These are phyloP conservation scores for Apiotrichum akiyoshidainum DNA, from an alignment of 1,284 basidiomycete genomes.

Conservation along the genomic window DNA sequence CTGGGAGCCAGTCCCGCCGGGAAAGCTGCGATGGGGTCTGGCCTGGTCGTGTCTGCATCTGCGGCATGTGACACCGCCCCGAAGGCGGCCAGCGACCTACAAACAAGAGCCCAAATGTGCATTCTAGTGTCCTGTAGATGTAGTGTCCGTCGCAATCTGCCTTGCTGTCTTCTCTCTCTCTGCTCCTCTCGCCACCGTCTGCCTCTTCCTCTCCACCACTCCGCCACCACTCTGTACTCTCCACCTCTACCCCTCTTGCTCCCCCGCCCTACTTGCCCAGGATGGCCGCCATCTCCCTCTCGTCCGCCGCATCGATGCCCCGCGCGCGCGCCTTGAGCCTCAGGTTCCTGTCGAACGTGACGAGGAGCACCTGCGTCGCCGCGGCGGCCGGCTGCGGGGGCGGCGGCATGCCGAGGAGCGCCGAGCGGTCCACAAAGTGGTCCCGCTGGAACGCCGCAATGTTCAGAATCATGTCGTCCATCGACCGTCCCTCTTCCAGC, in stretches of 20 bases:
- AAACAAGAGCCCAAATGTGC: too few relatives aligned
- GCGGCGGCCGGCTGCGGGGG: constrained; percentile 10
- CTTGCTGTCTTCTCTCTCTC: too few relatives aligned
- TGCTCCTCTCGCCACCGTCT: too few relatives aligned
- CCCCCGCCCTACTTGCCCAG: constrained; percentile 20
- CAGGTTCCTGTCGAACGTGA: constrained; percentile 84
- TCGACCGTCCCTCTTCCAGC: constrained; percentile 61
- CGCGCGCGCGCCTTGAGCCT: constrained; percentile 48
- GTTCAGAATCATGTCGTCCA: constrained; percentile 93
- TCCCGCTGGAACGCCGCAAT: constrained; percentile 88
- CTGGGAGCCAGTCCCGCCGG: too few relatives aligned
- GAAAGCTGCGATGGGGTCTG: too few relatives aligned
- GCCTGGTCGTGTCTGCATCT: too few relatives aligned
- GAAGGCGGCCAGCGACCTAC: too few relatives aligned
- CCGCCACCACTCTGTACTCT: too few relatives aligned
- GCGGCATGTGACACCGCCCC: too few relatives aligned
- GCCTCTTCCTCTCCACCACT: neutral
- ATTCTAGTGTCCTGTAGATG: too few relatives aligned
- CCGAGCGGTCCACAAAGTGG: constrained; percentile 82
- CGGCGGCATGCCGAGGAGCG: constrained; percentile 57
- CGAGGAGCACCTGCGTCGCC: constrained; percentile 76
- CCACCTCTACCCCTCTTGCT: neutral
- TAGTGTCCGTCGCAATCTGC: too few relatives aligned
- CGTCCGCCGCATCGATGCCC: constrained; percentile 48
- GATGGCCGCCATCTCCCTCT: constrained; percentile 46